Evolutionary conservation across 805 yeast genomes (phyloP).

Genomic region (Wickerhamiella sergipiensis): DNA sequence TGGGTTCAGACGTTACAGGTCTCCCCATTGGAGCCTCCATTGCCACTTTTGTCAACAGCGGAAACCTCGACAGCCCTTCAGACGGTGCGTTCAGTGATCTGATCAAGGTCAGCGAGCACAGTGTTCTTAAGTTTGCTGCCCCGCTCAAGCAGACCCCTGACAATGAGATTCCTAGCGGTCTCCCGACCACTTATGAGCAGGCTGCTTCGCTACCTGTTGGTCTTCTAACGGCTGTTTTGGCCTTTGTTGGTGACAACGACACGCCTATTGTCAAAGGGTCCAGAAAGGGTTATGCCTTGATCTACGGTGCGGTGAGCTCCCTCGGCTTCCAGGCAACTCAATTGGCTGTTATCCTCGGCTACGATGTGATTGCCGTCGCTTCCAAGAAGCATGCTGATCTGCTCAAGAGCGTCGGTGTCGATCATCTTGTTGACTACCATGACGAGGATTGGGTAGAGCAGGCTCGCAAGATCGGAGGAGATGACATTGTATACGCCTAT

Average conservation of each 20-base stretch:
- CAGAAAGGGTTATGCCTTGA: conserved; percentile 13
- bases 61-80: conserved; percentile 27
- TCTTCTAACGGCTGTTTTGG: conserved; percentile 34
- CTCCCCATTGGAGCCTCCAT: conserved; percentile 43
- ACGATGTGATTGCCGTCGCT: conserved; percentile 37
- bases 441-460: conserved; percentile 34
- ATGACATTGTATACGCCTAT: conserved; percentile 15
- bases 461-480: conserved; percentile 26
- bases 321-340: conserved; percentile 49
- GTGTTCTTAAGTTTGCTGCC: conserved; percentile 21
- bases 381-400: conserved; percentile 35
- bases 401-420: conserved; percentile 38
- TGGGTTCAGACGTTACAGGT: conserved; percentile 32
- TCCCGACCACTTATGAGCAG: conserved; percentile 41
- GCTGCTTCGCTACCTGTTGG: conserved; percentile 50
- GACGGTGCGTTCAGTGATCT: conserved; percentile 52
- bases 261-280: conserved; percentile 22
- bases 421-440: conserved; percentile 33
- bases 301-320: conserved; percentile 43
- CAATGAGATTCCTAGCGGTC: conserved; percentile 27
- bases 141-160: conserved; percentile 10
- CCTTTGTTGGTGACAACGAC: conserved; percentile 23
- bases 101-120: conserved; percentile 27
- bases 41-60: conserved; percentile 43
- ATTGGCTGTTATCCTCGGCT: conserved; percentile 38